Percentiles rank a stretch among this genome's conserved stretches.
Conservation (phyloP, 192 early-diverging fungal species). For the Oehlia diaphana region DNA sequence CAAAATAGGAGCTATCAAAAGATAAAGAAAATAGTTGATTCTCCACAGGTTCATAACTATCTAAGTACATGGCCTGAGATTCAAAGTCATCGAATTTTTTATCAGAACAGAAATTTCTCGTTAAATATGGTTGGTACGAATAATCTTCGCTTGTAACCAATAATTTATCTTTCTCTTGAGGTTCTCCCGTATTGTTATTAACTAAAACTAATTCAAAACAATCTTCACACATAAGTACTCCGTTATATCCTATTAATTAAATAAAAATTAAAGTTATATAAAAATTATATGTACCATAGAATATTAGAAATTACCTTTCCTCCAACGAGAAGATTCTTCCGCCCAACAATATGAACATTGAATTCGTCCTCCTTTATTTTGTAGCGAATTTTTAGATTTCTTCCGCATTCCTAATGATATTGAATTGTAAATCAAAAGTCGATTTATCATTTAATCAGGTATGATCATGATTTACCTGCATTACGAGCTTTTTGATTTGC, state of each 20-base stretch:
- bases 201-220: conserved; percentile 61
- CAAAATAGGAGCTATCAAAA: conserved; percentile 84
- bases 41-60: conserved; percentile 64
- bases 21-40: conserved; percentile 73
- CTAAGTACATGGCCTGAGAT: conserved; percentile 51
- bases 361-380: conserved; percentile 8
- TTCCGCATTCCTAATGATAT: conserved; percentile 10
- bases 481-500: conserved; percentile 40
- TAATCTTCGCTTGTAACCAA: conserved; percentile 65
- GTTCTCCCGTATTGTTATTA: conserved; percentile 36
- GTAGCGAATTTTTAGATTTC: conserved; percentile 17
- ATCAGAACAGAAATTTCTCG: conserved; percentile 52
- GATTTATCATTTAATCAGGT: background rate
- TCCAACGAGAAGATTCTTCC: conserved; percentile 56
- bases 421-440: background rate
- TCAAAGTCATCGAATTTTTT: conserved; percentile 49
- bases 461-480: conserved; percentile 30
- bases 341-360: conserved; percentile 67
- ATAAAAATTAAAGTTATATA: background rate
- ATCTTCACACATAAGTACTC: conserved; percentile 68
- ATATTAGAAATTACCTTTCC: conserved; percentile 49
- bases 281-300: background rate
- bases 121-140: conserved; percentile 65
- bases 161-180: conserved; percentile 44
- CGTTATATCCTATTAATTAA: conserved; percentile 59